A percentile compares a stretch with the other conserved stretches of the same genome.
Conservation (phyloP, 768 basidiomycete genomes). For the Termitomyces sp. region DNA sequence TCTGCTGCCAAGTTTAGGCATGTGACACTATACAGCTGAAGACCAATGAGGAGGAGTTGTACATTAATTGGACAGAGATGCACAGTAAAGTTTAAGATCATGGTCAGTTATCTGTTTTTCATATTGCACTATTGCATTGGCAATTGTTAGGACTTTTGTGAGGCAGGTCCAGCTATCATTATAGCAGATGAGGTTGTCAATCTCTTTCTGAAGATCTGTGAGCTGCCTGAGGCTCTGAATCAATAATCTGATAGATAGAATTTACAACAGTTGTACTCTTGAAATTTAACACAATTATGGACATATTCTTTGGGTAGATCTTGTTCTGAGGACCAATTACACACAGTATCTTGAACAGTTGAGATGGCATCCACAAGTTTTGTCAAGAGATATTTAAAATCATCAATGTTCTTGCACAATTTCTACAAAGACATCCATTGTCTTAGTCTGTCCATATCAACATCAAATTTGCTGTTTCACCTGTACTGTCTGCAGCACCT, state of each 20-base stretch:
- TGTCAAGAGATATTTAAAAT: background rate
- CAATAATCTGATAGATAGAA: background rate
- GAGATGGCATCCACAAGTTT: no score
- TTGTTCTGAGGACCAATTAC: background rate
- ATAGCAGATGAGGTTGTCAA: background rate
- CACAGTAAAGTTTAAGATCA: background rate
- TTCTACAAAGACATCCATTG: no score
- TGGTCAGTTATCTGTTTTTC: background rate
- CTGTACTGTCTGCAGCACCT: no score
- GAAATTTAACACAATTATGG: background rate
- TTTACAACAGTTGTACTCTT: background rate
- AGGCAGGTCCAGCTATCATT: background rate
- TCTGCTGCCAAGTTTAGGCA: background rate
- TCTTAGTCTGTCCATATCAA: no score
- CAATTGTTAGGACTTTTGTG: background rate
- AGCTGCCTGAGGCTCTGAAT: background rate
- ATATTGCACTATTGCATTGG: background rate
- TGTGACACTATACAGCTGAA: background rate
- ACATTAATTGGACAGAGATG: background rate
- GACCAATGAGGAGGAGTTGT: background rate
- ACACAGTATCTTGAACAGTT: no score
- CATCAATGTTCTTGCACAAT: no score
- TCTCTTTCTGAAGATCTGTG: background rate
- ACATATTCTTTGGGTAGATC: background rate
- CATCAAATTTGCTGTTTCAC: no score